phyloP scores from a whole-genome alignment of 495 filamentous ascomycete species.

The Xylona heveae region DNA sequence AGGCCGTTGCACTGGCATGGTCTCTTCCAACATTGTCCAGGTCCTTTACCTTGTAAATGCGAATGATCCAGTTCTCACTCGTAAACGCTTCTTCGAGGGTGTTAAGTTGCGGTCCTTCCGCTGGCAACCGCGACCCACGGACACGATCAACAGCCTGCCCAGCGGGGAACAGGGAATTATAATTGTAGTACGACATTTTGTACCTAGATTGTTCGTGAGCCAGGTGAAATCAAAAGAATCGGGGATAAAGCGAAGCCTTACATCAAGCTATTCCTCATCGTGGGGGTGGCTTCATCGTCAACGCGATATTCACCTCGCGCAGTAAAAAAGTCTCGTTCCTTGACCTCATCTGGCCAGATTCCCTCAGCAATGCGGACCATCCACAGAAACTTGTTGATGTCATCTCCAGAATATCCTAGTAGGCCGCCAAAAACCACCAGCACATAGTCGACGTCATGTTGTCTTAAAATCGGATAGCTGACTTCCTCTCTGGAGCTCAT shows the following conservation, averaged over 20 bases:
- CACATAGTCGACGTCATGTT: slow-evolving; percentile 98
- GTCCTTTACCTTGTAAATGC: slow-evolving; percentile 99
- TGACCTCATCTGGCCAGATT: slow-evolving; percentile 98
- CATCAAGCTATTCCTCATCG: slow-evolving; percentile 99
- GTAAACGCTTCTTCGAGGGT: slow-evolving; percentile 94
- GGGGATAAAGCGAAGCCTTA: slow-evolving; percentile 22
- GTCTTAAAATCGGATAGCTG: slow-evolving; percentile 92
- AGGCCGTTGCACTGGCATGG: slow-evolving; percentile 63
- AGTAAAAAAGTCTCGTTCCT: slow-evolving; percentile 93
- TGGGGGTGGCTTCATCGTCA: slow-evolving; percentile 81
- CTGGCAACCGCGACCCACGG: slow-evolving; percentile 58
- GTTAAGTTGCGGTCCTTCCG: slow-evolving; percentile 66
- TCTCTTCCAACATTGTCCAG: slow-evolving; percentile 89
- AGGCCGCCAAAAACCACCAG: slow-evolving; percentile 93
- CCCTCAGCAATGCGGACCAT: slow-evolving; percentile 99
- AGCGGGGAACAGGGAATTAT: slow-evolving; percentile 70
- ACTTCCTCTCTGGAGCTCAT: slow-evolving; percentile 97
- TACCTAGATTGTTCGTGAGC: slow-evolving; percentile 38
- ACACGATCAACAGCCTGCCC: slow-evolving; percentile 89
- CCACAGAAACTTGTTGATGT: slow-evolving; percentile 99
- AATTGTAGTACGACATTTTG: slow-evolving; percentile 99
- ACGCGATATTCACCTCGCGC: slow-evolving; percentile 87
- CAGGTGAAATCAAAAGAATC: slow-evolving; percentile 3
- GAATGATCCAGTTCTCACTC: slow-evolving; percentile 99
- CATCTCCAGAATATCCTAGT: slow-evolving; percentile 95